Evolutionary conservation across 1,139 yeast genomes (phyloP).

Genomic region (Saccharomyces hybrid): DNA sequence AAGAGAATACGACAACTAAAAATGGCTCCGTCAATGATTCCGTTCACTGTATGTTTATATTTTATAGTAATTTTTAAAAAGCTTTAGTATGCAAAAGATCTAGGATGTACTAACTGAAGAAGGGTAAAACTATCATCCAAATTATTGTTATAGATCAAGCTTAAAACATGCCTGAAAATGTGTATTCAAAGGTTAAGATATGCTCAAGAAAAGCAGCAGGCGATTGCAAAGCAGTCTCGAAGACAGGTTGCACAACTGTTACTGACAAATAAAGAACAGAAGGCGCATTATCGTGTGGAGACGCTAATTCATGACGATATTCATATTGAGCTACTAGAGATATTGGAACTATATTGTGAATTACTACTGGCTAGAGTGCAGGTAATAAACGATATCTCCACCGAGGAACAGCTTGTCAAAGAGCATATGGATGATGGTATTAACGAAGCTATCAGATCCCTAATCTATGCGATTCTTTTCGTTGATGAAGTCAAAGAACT

Average conservation of each 20-base stretch:
- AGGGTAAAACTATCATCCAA: neutral
- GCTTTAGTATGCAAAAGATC: neutral
- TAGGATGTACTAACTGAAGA: neutral
- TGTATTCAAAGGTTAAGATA: slow-evolving; percentile 73
- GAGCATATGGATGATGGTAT: slow-evolving; percentile 30
- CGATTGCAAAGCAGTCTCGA: slow-evolving; percentile 74
- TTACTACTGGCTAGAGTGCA: slow-evolving; percentile 68
- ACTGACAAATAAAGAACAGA: slow-evolving; percentile 65
- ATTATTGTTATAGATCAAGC: slow-evolving; percentile 31
- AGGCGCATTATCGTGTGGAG: slow-evolving; percentile 80
- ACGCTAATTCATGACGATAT: slow-evolving; percentile 81
- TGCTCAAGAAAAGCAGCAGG: slow-evolving; percentile 75
- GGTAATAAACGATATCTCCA: slow-evolving; percentile 35
- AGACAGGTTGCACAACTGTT: slow-evolving; percentile 66
- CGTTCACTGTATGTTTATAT: neutral
- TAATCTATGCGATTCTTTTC: slow-evolving; percentile 63
- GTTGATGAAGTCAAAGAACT: slow-evolving; percentile 70
- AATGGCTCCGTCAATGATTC: neutral
- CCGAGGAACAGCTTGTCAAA: slow-evolving; percentile 28
- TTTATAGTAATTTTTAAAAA: neutral
- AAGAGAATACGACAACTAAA: neutral
- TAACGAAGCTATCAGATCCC: slow-evolving; percentile 64
- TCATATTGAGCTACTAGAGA: slow-evolving; percentile 72
- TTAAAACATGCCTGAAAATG: slow-evolving; percentile 71
- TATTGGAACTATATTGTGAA: slow-evolving; percentile 78